These are phyloP conservation scores for Taiozyma sp. DNA, from an alignment of 1,139 yeast genomes.

Conservation along the genomic window DNA sequence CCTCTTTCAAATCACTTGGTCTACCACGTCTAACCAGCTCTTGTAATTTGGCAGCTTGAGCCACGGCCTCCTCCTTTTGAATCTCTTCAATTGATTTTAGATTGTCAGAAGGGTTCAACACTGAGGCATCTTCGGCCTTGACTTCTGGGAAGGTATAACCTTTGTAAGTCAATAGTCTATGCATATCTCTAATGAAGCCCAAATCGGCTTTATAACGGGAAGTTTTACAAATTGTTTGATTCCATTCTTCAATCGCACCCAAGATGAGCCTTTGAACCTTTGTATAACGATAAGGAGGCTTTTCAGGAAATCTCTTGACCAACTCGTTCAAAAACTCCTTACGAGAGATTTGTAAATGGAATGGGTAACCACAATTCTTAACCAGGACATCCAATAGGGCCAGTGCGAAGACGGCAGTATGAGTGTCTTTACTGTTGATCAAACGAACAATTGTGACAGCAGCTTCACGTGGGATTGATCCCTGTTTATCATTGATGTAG, in stretches of 20 bases:
- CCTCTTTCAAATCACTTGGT: slow-evolving; percentile 94
- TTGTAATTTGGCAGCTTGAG: slow-evolving; percentile 92
- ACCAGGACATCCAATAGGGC: slow-evolving; percentile 79
- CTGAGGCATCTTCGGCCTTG: slow-evolving; percentile 88
- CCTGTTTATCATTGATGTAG: slow-evolving; percentile 88
- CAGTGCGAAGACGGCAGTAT: slow-evolving; percentile 59
- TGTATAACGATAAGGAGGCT: slow-evolving; percentile 84
- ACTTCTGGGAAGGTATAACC: slow-evolving; percentile 92
- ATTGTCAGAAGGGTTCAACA: slow-evolving; percentile 86
- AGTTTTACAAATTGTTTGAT: slow-evolving; percentile 89
- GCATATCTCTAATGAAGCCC: slow-evolving; percentile 94
- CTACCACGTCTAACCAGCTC: slow-evolving; percentile 93
- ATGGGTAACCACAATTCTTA: slow-evolving; percentile 96
- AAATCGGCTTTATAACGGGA: slow-evolving; percentile 88
- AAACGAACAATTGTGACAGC: slow-evolving; percentile 85
- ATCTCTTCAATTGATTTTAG: slow-evolving; percentile 86
- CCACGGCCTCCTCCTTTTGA: slow-evolving; percentile 87
- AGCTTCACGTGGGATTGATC: slow-evolving; percentile 88
- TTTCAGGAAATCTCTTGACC: slow-evolving; percentile 90
- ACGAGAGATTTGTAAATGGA: slow-evolving; percentile 90
- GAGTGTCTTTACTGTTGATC: slow-evolving; percentile 79
- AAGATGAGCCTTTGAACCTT: slow-evolving; percentile 80
- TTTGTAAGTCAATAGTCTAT: slow-evolving; percentile 78
- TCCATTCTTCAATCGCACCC: slow-evolving; percentile 96
- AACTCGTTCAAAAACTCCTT: slow-evolving; percentile 92